These are phyloP conservation scores for Torulaspora maleeae DNA, from an alignment of 805 yeast genomes.

Conservation along the genomic window DNA sequence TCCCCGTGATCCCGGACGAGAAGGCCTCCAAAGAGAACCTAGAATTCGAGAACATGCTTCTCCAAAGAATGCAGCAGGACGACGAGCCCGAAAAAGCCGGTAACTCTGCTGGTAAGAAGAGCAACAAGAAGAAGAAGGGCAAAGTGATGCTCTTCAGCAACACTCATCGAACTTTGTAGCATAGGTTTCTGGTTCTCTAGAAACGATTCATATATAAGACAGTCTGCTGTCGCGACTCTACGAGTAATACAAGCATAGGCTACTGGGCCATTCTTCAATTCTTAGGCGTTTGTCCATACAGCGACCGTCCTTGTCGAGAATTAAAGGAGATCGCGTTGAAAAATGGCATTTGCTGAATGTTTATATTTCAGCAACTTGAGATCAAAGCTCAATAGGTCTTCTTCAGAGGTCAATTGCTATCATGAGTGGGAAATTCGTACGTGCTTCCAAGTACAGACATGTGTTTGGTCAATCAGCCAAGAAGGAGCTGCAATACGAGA, in stretches of 20 bases:
- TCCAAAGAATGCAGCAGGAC: constrained; percentile 48
- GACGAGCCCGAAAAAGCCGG: constrained; percentile 11
- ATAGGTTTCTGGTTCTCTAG: neutral
- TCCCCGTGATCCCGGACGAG: constrained; percentile 32
- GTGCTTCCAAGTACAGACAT: constrained; percentile 95
- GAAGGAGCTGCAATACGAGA: constrained; percentile 44
- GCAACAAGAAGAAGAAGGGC: constrained; percentile 46
- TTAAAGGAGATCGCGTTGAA: constrained; percentile 10
- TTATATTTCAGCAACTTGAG: neutral
- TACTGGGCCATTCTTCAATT: neutral
- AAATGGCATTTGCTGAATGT: constrained; percentile 1
- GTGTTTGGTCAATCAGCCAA: constrained; percentile 85
- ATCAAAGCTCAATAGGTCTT: neutral
- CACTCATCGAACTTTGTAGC: constrained; percentile 15
- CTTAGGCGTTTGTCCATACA: neutral
- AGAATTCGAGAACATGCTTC: constrained; percentile 48
- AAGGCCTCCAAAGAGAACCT: constrained; percentile 41
- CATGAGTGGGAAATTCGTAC: constrained; percentile 78
- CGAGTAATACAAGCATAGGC: neutral
- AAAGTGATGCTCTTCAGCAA: constrained; percentile 29
- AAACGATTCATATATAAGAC: too few relatives aligned
- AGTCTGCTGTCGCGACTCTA: neutral
- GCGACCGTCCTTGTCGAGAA: constrained; percentile 1
- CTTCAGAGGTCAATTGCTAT: constrained; percentile 11
- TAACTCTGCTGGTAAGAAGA: constrained; percentile 25